Conservation (phyloP, 116 monocot genomes). For the Phalaenopsis hybrid region DNA sequence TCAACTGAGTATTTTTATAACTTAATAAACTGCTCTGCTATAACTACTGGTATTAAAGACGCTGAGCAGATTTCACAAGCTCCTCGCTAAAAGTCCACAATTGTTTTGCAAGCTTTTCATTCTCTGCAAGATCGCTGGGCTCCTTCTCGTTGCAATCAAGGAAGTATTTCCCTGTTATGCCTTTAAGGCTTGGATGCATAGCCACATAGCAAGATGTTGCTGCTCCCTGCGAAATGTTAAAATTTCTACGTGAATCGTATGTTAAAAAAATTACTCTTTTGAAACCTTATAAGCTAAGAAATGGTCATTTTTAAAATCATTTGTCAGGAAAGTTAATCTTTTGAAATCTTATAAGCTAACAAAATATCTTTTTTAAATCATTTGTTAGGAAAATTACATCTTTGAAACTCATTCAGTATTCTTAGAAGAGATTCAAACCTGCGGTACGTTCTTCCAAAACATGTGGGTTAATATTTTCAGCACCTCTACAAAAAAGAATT, state of each 20-base stretch:
- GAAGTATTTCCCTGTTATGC: conserved; percentile 77
- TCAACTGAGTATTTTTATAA: no score
- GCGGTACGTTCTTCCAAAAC: conserved; percentile 89
- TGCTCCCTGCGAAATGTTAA: conserved; percentile 51
- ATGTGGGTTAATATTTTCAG: conserved; percentile 53
- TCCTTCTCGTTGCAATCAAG: conserved; percentile 74
- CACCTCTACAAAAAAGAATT: conserved; percentile 38
- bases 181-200: conserved; percentile 53
- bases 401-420: no score
- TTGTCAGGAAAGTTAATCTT: no score
- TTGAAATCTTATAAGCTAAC: neutral
- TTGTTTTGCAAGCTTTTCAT: conserved; percentile 34
- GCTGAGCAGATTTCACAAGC: conserved; percentile 39
- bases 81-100: conserved; percentile 75
- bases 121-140: conserved; percentile 32
- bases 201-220: conserved; percentile 88
- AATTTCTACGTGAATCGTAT: neutral
- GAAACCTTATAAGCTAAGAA: no score
- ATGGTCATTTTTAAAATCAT: no score
- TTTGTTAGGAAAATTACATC: no score
- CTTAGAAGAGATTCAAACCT: conserved; percentile 34
- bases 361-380: neutral
- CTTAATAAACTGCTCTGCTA: neutral
- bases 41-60: neutral
- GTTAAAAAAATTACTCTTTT: neutral